A percentile compares a stretch with the other conserved stretches of the same genome.
Conservation (phyloP, 805 yeast genomes). For the Candida dendrica region DNA sequence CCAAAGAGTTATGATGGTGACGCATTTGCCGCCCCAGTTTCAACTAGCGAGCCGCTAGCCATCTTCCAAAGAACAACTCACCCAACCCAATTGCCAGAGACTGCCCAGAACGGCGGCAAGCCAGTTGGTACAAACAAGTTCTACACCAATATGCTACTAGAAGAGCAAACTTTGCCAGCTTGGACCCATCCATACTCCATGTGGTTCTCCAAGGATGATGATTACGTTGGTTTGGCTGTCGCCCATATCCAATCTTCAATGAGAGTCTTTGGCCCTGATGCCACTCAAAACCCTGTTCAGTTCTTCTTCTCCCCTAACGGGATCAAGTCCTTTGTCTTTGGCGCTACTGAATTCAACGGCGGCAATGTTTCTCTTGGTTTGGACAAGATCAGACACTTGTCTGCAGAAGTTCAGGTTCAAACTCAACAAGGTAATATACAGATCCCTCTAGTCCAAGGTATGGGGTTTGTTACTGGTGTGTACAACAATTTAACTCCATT, state of each 20-base stretch:
- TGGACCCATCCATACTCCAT: slow-evolving; percentile 82
- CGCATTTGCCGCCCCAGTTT: slow-evolving; percentile 32
- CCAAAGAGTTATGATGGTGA: background rate
- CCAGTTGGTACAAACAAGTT: slow-evolving; percentile 75
- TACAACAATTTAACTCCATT: slow-evolving; percentile 47
- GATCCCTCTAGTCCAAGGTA: slow-evolving; percentile 70
- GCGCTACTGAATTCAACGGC: slow-evolving; percentile 34
- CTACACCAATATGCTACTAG: slow-evolving; percentile 65
- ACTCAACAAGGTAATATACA: slow-evolving; percentile 32
- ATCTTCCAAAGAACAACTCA: slow-evolving; percentile 28
- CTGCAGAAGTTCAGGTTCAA: slow-evolving; percentile 23
- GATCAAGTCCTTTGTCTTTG: slow-evolving; percentile 49
- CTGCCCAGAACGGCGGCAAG: slow-evolving; percentile 12
- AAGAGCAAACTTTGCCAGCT: slow-evolving; percentile 56
- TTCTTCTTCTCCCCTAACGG: slow-evolving; percentile 66
- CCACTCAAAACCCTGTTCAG: slow-evolving; percentile 41
- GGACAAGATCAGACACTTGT: slow-evolving; percentile 25
- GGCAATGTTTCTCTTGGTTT: slow-evolving; percentile 20
- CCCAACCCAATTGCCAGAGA: slow-evolving; percentile 20
- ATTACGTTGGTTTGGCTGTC: slow-evolving; percentile 53
- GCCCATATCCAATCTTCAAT: slow-evolving; percentile 55
- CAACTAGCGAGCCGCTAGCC: slow-evolving; percentile 35
- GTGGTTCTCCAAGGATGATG: slow-evolving; percentile 51
- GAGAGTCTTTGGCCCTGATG: slow-evolving; percentile 64
- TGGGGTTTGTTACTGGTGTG: slow-evolving; percentile 70